Conservation (phyloP, 2,329 filamentous ascomycete species). For the Stemphylium vesicarium region DNA sequence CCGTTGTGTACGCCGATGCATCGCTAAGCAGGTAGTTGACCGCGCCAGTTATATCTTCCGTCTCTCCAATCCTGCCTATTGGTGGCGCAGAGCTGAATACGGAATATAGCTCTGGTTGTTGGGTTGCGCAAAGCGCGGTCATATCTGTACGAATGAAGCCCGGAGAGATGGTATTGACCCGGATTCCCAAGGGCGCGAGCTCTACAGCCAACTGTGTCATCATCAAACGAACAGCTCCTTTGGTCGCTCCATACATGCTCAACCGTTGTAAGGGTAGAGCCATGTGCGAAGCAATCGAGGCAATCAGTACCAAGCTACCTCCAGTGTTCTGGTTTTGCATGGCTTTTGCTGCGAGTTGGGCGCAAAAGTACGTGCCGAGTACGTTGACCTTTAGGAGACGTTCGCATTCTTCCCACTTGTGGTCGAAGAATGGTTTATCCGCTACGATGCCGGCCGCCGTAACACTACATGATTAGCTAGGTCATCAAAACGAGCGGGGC, state of each 20-base stretch:
- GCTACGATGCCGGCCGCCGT: conserved; percentile 50
- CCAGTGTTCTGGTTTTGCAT: conserved; percentile 50
- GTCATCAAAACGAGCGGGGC: conserved; percentile 5
- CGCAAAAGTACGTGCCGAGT: conserved; percentile 52
- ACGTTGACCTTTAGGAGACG: conserved; percentile 52
- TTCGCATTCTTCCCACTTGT: conserved; percentile 53
- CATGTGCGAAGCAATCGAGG: conserved; percentile 49
- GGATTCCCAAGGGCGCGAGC: conserved; percentile 40
- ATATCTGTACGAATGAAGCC: conserved; percentile 43
- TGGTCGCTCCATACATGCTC: conserved; percentile 55
- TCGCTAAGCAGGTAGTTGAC: conserved; percentile 55
- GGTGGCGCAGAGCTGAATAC: conserved; percentile 39
- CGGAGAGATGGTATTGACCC: conserved; percentile 42
- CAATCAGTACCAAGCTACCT: conserved; percentile 52
- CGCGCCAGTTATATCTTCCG: conserved; percentile 53
- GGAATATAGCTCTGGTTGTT: conserved; percentile 22
- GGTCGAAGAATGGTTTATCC: conserved; percentile 55
- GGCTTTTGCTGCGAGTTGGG: conserved; percentile 50
- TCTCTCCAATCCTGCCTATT: conserved; percentile 49
- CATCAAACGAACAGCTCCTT: conserved; percentile 52
- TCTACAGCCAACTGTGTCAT: conserved; percentile 47
- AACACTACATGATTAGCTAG: conserved; percentile 9
- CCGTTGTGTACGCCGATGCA: conserved; percentile 52
- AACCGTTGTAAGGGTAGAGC: conserved; percentile 48
- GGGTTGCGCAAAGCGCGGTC: conserved; percentile 24